phyloP scores from a whole-genome alignment of 345 rosid species.

The Eucalyptus polyanthemos region DNA sequence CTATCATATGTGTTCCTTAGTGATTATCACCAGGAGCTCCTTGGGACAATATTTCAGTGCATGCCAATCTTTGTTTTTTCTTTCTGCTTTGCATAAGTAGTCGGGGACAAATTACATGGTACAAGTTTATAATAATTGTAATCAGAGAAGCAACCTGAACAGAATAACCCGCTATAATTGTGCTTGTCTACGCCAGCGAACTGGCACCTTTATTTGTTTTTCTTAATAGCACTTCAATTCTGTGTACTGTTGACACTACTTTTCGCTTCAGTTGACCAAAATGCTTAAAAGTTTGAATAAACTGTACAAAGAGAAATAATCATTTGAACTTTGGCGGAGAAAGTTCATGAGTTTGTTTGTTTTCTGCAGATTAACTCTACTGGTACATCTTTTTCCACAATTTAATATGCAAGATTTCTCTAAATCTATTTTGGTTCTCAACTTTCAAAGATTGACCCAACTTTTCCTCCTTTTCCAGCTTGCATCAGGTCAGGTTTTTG shows the following conservation, averaged over 20 bases:
- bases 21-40: background rate
- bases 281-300: background rate
- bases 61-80: background rate
- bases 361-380: background rate
- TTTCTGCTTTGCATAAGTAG: background rate
- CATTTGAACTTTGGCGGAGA: background rate
- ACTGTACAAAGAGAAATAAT: background rate
- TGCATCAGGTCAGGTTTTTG: slow-evolving; percentile 92
- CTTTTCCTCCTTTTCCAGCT: slow-evolving; percentile 34
- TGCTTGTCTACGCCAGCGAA: background rate
- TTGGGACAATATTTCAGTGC: background rate
- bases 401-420: background rate
- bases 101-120: background rate
- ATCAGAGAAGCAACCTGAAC: background rate
- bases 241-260: background rate
- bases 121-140: background rate
- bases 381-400: background rate
- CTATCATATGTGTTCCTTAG: background rate
- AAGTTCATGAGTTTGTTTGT: background rate
- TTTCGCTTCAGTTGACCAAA: background rate
- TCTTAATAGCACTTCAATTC: background rate
- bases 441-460: background rate
- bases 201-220: background rate
- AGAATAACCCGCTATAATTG: background rate
- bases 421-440: background rate